Evolutionary conservation across 2,329 filamentous ascomycete genomes (phyloP).

Genomic region (Nannizziopsis barbatae): DNA sequence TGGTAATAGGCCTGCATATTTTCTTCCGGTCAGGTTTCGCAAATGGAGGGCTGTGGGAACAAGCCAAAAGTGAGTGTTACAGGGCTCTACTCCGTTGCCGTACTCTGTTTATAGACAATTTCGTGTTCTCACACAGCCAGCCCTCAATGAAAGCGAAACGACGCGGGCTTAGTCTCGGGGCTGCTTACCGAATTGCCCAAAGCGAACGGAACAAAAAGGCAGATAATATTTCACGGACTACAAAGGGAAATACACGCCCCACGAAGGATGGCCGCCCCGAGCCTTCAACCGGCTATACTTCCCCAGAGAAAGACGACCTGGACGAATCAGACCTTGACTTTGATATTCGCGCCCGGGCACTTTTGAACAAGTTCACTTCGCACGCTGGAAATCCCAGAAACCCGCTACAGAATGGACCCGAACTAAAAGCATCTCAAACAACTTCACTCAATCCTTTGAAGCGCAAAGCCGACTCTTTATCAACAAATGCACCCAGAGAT

Average conservation of each 20-base stretch:
- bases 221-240: too few relatives aligned
- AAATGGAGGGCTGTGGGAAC: background rate
- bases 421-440: background rate
- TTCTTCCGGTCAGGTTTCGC: background rate
- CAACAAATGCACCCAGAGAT: background rate
- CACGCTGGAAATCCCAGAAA: background rate
- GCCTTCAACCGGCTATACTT: background rate
- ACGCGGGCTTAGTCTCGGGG: slow-evolving; percentile 9
- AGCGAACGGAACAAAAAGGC: background rate
- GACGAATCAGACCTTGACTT: slow-evolving; percentile 3
- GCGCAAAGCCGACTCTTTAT: slow-evolving; percentile 5
- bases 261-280: background rate
- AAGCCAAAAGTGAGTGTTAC: background rate
- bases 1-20: background rate
- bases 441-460: background rate
- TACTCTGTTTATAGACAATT: too few relatives aligned
- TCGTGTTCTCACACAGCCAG: background rate
- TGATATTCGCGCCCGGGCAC: background rate
- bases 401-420: background rate
- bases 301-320: slow-evolving; percentile 6
- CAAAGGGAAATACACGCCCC: background rate
- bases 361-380: slow-evolving; percentile 5
- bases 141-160: slow-evolving; percentile 10
- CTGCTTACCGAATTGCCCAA: slow-evolving; percentile 1
- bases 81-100: background rate